Percentiles rank a stretch among this genome's conserved stretches.
Evolutionary conservation across 179 eudicot species (phyloP).

Genomic region (Carnegiea gigantea): DNA sequence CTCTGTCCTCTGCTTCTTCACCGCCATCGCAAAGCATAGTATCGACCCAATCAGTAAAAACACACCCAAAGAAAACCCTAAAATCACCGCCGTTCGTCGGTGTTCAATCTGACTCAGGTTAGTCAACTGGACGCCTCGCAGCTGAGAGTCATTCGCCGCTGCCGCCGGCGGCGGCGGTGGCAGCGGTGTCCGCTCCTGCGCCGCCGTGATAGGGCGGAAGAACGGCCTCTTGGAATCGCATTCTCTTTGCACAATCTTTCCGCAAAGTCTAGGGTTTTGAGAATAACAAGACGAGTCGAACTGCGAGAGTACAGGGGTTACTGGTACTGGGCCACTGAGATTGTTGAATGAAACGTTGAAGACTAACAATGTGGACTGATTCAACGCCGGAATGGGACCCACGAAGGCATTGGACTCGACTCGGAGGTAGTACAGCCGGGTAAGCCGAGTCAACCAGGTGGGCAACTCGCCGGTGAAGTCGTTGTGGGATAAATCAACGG

Average conservation of each 20-base stretch:
- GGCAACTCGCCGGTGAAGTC: constrained; percentile 36
- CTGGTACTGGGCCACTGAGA: constrained; percentile 31
- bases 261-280: constrained; percentile 30
- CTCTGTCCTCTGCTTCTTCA: constrained; percentile 23
- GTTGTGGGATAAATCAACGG: constrained; percentile 53
- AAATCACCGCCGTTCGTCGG: neutral
- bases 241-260: constrained; percentile 26
- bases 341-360: constrained; percentile 35
- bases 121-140: constrained; percentile 12
- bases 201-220: constrained; percentile 17
- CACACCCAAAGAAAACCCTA: constrained; percentile 28
- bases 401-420: constrained; percentile 28
- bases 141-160: neutral
- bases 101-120: neutral
- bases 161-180: neutral
- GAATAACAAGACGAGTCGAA: constrained; percentile 15
- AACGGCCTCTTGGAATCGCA: constrained; percentile 25
- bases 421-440: constrained; percentile 26
- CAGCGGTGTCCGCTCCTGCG: neutral
- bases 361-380: constrained; percentile 28
- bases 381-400: constrained; percentile 30
- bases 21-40: constrained; percentile 28
- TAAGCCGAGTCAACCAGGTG: constrained; percentile 24
- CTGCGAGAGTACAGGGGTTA: constrained; percentile 16
- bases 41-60: constrained; percentile 19